phyloP scores from a whole-genome alignment of 768 basidiomycete genomes.

The Kwoniella dendrophila region DNA sequence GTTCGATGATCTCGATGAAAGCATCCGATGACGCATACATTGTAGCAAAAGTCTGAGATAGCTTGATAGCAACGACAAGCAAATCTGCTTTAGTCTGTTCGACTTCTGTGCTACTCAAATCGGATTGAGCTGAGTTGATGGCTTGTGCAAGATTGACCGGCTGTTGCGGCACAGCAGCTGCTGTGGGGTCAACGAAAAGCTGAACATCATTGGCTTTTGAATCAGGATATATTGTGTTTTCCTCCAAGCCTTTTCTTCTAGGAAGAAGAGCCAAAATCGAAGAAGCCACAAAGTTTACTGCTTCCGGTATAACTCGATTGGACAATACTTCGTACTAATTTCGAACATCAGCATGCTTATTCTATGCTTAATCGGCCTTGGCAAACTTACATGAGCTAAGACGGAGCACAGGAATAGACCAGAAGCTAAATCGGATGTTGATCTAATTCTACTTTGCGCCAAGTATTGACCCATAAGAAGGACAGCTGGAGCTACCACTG shows the following conservation, averaged over 20 bases:
- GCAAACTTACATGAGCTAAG: constrained; percentile 59
- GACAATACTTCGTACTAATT: constrained; percentile 78
- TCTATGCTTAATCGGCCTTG: constrained; percentile 1
- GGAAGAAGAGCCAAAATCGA: constrained; percentile 74
- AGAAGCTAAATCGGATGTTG: constrained; percentile 71
- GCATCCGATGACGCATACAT: constrained; percentile 69
- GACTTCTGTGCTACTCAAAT: constrained; percentile 56
- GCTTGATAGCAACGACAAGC: constrained; percentile 65
- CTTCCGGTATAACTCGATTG: constrained; percentile 86
- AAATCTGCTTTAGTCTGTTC: constrained; percentile 73
- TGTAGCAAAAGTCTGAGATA: constrained; percentile 75
- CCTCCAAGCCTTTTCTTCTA: constrained; percentile 25
- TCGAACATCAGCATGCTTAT: not conserved
- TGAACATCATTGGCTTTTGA: constrained; percentile 24
- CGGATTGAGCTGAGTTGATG: constrained; percentile 10
- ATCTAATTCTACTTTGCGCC: constrained; percentile 76
- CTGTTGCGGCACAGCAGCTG: constrained; percentile 20
- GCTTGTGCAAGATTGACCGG: constrained; percentile 25
- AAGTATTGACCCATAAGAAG: constrained; percentile 91
- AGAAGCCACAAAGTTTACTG: constrained; percentile 75
- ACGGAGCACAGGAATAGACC: constrained; percentile 88
- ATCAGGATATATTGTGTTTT: constrained; percentile 31
- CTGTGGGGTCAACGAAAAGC: constrained; percentile 14
- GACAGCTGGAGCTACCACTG: constrained; percentile 80
- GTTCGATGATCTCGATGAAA: constrained; percentile 82